Conservation (phyloP, 495 filamentous ascomycete species). For the Daldinia caldariorum region DNA sequence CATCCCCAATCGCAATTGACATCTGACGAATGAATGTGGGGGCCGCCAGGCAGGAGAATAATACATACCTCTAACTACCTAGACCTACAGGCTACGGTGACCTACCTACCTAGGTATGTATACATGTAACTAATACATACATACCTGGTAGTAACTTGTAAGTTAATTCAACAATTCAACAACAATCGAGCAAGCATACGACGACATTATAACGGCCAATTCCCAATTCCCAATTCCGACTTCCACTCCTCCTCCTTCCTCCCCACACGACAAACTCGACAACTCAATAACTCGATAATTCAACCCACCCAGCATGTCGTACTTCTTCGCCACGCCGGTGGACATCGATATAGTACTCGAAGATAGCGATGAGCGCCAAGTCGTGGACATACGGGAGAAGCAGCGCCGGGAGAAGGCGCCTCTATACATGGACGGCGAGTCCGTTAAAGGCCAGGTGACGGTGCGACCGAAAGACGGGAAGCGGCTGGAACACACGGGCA, state of each 20-base stretch:
- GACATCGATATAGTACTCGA: conserved; percentile 99
- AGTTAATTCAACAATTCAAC: conserved; percentile 10
- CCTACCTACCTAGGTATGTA: too few relatives aligned
- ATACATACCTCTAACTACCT: neutral
- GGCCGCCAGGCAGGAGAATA: conserved; percentile 29
- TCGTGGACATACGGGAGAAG: conserved; percentile 99
- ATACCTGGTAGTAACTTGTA: too few relatives aligned
- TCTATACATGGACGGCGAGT: conserved; percentile 97
- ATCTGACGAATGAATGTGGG: conserved; percentile 32
- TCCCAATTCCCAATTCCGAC: conserved; percentile 15
- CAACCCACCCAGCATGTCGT: conserved; percentile 73
- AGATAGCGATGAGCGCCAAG: conserved; percentile 89
- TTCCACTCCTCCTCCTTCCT: neutral
- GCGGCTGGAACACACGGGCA: conserved; percentile 95
- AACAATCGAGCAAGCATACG: conserved; percentile 11
- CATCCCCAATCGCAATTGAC: neutral
- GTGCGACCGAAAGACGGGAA: conserved; percentile 98
- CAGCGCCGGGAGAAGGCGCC: conserved; percentile 94
- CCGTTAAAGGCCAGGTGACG: conserved; percentile 93
- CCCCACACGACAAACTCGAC: too few relatives aligned
- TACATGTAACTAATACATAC: too few relatives aligned
- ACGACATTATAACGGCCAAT: conserved; percentile 15
- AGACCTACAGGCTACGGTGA: too few relatives aligned
- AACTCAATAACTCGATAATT: neutral
- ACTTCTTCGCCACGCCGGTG: conserved; percentile 97